These are phyloP conservation scores for Candida peoriensis DNA, from an alignment of 805 yeast species.

Conservation along the genomic window DNA sequence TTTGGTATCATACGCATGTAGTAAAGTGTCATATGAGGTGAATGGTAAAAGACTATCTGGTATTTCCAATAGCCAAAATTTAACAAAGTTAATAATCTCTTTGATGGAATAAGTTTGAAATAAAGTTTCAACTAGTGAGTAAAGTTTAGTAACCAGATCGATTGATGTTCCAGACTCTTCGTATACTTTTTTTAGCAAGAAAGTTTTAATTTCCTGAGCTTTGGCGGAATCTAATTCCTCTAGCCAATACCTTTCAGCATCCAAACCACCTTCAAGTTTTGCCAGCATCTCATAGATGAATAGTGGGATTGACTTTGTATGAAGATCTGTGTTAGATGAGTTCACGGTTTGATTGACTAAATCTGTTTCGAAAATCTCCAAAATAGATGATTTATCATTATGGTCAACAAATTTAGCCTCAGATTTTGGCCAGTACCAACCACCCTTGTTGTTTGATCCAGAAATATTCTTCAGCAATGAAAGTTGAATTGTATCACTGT, in stretches of 20 bases:
- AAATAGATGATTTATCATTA: not conserved
- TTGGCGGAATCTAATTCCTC: conserved; percentile 13
- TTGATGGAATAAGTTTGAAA: conserved; percentile 7
- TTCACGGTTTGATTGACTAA: conserved; percentile 14
- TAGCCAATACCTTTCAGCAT: conserved; percentile 9
- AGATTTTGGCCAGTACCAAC: conserved; percentile 25
- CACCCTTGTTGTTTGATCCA: conserved; percentile 3
- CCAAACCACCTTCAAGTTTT: conserved; percentile 7
- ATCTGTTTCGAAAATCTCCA: conserved; percentile 20
- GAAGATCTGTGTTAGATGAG: conserved; percentile 4
- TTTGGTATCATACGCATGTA: conserved; percentile 8
- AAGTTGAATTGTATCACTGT: conserved; percentile 5
- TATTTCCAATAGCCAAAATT: conserved; percentile 52
- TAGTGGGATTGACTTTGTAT: conserved; percentile 16
- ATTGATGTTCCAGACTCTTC: not conserved
- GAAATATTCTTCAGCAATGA: conserved; percentile 9
- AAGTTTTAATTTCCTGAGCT: conserved; percentile 15
- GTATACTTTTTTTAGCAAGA: not conserved
- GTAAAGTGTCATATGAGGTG: conserved; percentile 22
- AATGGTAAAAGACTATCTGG: conserved; percentile 53
- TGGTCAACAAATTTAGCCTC: conserved; percentile 11
- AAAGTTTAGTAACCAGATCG: not conserved
- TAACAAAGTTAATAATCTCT: conserved; percentile 36
- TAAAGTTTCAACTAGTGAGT: conserved; percentile 6
- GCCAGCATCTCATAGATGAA: conserved; percentile 9